Conservation (phyloP, 805 yeast genomes). For the Grigorovia yakushimaensis region DNA sequence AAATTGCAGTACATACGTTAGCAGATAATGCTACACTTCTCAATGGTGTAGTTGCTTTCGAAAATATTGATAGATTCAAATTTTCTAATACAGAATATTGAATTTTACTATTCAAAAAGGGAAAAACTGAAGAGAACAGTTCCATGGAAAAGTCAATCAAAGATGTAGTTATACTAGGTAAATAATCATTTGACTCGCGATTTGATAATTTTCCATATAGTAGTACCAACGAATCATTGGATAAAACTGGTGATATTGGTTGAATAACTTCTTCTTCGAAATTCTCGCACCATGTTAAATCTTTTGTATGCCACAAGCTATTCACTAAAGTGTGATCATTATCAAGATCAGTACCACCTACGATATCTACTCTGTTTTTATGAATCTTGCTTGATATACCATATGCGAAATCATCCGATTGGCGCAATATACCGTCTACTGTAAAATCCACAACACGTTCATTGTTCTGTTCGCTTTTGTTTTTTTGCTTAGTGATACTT, state of each 20-base stretch:
- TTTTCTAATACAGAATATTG: conserved; percentile 85
- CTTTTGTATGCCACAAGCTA: conserved; percentile 17
- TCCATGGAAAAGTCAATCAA: conserved; percentile 73
- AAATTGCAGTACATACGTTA: conserved; percentile 56
- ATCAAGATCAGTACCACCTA: conserved; percentile 23
- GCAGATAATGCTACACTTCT: conserved; percentile 42
- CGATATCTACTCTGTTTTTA: conserved; percentile 2
- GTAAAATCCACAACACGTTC: conserved; percentile 12
- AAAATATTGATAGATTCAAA: conserved; percentile 46
- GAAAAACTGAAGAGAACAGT: conserved; percentile 60
- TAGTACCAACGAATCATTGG: conserved; percentile 34
- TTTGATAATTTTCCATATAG: conserved; percentile 18
- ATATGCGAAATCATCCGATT: conserved; percentile 36
- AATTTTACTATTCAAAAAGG: conserved; percentile 62
- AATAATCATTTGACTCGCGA: conserved; percentile 6
- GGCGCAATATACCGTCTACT: conserved; percentile 17
- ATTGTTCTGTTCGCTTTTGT: conserved; percentile 10
- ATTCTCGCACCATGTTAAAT: conserved; percentile 28
- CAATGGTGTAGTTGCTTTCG: conserved; percentile 28
- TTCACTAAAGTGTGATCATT: conserved; percentile 26
- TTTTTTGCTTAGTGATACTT: conserved; percentile 11
- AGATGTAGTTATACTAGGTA: conserved; percentile 40
- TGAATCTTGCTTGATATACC: conserved; percentile 46
- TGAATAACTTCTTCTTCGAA: conserved; percentile 27
- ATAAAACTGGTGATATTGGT: conserved; percentile 34